Evolutionary conservation across 495 filamentous ascomycete species (phyloP).

Genomic region (Chaetomium tenue): DNA sequence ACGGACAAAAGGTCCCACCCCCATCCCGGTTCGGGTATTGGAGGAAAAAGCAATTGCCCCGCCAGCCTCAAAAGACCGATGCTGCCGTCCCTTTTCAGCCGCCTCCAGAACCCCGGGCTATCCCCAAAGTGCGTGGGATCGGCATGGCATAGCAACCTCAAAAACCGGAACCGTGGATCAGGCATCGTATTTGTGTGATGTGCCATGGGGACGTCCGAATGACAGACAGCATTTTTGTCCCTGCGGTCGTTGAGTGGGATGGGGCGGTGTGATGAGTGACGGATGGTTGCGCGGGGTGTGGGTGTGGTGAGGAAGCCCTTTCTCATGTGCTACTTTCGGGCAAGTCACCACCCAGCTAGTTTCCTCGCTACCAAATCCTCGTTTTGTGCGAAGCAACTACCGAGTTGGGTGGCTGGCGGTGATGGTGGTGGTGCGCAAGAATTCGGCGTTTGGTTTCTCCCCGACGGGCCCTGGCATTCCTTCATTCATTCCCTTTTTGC

Average conservation of each 20-base stretch:
- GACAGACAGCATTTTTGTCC: too few relatives aligned
- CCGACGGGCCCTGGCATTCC: neutral
- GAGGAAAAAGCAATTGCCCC: too few relatives aligned
- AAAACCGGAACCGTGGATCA: too few relatives aligned
- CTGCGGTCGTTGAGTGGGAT: neutral
- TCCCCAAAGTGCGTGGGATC: neutral
- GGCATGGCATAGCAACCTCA: neutral
- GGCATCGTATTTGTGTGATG: neutral
- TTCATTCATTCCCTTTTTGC: neutral
- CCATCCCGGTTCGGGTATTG: neutral
- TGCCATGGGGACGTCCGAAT: neutral
- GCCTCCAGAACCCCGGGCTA: neutral
- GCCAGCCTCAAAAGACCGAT: too few relatives aligned
- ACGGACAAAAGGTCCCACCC: neutral
- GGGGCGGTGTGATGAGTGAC: conserved; percentile 12
- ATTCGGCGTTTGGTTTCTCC: neutral
- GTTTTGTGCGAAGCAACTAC: neutral
- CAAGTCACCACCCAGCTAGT: neutral
- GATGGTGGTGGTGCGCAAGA: conserved; percentile 6
- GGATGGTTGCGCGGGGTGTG: neutral
- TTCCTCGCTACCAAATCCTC: neutral
- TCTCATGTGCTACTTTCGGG: too few relatives aligned
- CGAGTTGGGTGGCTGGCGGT: neutral
- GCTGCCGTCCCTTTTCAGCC: neutral
- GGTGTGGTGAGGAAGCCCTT: neutral